Base-by-base conservation (phyloP, 352 stramenopile species). In the Globisporangium spinosum region DNA sequence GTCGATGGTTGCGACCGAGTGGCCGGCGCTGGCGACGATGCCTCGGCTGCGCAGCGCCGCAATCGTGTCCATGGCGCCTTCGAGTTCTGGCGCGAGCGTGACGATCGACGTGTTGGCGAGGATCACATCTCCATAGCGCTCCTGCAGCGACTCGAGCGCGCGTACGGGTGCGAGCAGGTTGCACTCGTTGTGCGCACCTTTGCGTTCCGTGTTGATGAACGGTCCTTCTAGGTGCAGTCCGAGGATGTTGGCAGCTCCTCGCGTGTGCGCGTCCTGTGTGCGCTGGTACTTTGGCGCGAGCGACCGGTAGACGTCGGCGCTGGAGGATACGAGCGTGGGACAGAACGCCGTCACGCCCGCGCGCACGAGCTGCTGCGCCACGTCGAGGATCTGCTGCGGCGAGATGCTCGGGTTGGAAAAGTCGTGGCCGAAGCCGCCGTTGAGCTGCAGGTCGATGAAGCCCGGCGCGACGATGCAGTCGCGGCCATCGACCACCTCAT, bases 401-500 rank as follows among this genome's bases (percentile, higher is more conserved):
- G 74, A 74, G 25, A 87, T 77, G n/a, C 59, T 64, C 15, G 77
- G 74, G 65, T 79, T 81, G 8, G 88, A 94, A 70, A 97, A 98
- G 70, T 97, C 90, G 32, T 89, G 70, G 15, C 91, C 90, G 69
- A 87, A 97, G 29, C 79, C 88, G 59, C 91, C 91, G 67, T 98
- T 98, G 57, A 97, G 75, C 77, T 98, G 91, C 29, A 97, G 54
- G 70, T 98, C 91, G 57, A 98, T 89, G 69, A 96, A 97, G 38
- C 91, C 91, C 10, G 90, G 88, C 9, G 85, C 85, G 10, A 91
- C 65, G 59, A 97, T 90, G 54, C 68, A 71, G 32, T 83, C 85
- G 29, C 72, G 65, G 62, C 90, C 92, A 70, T 97, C 89, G 8
- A 97, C 70, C 29, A 83, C 53, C 17, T 73, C 66, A 27, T 78